These are phyloP conservation scores for Amanita muscaria DNA, from an alignment of 768 basidiomycete genomes.

Conservation along the genomic window DNA sequence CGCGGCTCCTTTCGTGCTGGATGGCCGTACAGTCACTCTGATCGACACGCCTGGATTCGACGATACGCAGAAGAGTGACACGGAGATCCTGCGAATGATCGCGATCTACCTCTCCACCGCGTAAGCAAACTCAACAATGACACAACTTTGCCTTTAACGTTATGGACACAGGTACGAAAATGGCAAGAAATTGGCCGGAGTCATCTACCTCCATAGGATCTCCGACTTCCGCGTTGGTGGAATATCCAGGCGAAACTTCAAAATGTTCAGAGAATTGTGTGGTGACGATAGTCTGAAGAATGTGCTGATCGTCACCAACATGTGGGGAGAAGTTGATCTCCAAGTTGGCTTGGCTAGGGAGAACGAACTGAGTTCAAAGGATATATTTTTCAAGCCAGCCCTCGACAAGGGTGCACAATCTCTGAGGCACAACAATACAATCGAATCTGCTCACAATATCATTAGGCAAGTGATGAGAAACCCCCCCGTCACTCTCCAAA, in stretches of 20 bases:
- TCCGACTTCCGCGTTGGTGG: conserved; percentile 31
- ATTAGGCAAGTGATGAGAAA: conserved; percentile 33
- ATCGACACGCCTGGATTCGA: conserved; percentile 59
- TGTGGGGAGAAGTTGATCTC: conserved; percentile 38
- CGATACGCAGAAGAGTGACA: conserved; percentile 40
- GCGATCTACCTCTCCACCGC: conserved; percentile 29
- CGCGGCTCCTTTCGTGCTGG: conserved; percentile 32
- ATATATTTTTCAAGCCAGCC: conserved; percentile 43
- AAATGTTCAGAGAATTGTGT: conserved; percentile 38
- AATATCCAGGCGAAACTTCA: conserved; percentile 33
- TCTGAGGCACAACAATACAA: conserved; percentile 31
- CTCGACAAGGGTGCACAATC: conserved; percentile 40
- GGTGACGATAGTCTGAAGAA: conserved; percentile 33
- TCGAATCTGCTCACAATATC: conserved; percentile 32
- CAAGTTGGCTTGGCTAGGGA: conserved; percentile 36
- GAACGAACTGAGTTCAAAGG: conserved; percentile 29
- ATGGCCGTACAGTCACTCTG: conserved; percentile 32
- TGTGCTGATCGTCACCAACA: conserved; percentile 40
- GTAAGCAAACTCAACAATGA: conserved; percentile 15
- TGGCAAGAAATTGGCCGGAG: conserved; percentile 24
- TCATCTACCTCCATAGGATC: conserved; percentile 37
- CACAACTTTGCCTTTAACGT: no score
- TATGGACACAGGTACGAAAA: no score
- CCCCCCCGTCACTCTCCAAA: conserved; percentile 35
- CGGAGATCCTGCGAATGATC: conserved; percentile 41